phyloP scores from a whole-genome alignment of 164 flowering plant genomes.

The grape (Vitis vinifera) region DNA sequence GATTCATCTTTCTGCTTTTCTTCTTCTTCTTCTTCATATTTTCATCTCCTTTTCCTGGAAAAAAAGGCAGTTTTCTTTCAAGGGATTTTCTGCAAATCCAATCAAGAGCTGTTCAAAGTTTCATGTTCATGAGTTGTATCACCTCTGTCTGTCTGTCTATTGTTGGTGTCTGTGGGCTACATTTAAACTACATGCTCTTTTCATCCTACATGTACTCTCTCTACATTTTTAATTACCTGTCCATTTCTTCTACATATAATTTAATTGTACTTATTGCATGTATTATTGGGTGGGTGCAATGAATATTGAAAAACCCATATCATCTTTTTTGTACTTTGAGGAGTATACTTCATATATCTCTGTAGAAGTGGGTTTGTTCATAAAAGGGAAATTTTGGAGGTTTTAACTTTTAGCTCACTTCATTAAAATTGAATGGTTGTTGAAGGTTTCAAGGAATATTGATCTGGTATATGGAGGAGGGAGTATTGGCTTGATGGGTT shows the following conservation, averaged over 20 bases:
- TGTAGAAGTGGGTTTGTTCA: too few species aligned
- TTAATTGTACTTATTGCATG: not conserved
- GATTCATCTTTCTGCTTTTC: not conserved
- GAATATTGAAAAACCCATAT: too few species aligned
- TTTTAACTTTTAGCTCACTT: too few species aligned
- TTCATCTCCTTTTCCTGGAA: not conserved
- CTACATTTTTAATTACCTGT: too few species aligned
- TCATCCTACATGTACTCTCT: too few species aligned
- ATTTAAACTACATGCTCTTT: too few species aligned
- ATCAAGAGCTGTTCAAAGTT: too few species aligned
- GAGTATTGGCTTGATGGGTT: constrained; percentile 53
- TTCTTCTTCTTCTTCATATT: not conserved
- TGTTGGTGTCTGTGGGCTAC: too few species aligned
- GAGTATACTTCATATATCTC: too few species aligned
- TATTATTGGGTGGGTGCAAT: too few species aligned
- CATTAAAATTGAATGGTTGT: not conserved
- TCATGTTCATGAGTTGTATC: not conserved
- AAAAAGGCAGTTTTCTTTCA: not conserved
- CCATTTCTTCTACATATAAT: not conserved
- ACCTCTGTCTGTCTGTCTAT: not conserved
- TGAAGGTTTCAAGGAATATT: constrained; percentile 48
- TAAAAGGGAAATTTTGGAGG: too few species aligned
- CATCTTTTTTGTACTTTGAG: too few species aligned
- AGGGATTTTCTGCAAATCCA: constrained; percentile 1
- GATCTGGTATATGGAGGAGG: constrained; percentile 62